phyloP scores from a whole-genome alignment of 2,329 filamentous ascomycete species.

The Magnaporthiopsis incrustans region DNA sequence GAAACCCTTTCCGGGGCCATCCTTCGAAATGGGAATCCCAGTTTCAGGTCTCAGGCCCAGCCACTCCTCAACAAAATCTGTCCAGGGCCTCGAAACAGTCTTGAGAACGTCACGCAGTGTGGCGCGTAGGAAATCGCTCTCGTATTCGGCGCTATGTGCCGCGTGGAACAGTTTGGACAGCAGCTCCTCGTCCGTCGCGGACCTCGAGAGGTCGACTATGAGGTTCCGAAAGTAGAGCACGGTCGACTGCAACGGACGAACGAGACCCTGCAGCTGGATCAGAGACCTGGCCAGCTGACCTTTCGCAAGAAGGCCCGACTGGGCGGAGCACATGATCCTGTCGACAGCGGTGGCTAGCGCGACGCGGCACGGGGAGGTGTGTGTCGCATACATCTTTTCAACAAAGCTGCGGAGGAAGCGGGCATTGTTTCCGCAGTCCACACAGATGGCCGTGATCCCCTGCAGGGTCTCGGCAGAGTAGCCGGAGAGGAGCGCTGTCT shows the following conservation, averaged over 20 bases:
- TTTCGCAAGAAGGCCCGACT: constrained; percentile 38
- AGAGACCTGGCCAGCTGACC: constrained; percentile 36
- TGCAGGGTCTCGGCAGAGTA: constrained; percentile 43
- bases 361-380: constrained; percentile 37
- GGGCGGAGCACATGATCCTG: constrained; percentile 39
- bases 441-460: constrained; percentile 37
- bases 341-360: constrained; percentile 44
- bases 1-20: constrained; percentile 46
- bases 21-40: constrained; percentile 44
- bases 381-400: constrained; percentile 34
- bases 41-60: constrained; percentile 58
- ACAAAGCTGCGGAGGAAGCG: constrained; percentile 39
- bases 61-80: constrained; percentile 55
- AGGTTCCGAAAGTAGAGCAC: constrained; percentile 44
- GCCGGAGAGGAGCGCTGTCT: constrained; percentile 44
- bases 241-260: constrained; percentile 38
- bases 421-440: constrained; percentile 39
- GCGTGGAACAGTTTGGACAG: constrained; percentile 54
- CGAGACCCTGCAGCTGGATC: constrained; percentile 42
- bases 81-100: constrained; percentile 25
- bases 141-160: constrained; percentile 56
- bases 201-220: constrained; percentile 35
- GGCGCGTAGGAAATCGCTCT: constrained; percentile 50
- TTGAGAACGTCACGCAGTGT: constrained; percentile 59
- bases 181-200: constrained; percentile 49